Evolutionary conservation across 306 rosid genomes (phyloP), one percentile per base, ranked within the genome.

Genomic region (Aeschynomene evenia): DNA sequence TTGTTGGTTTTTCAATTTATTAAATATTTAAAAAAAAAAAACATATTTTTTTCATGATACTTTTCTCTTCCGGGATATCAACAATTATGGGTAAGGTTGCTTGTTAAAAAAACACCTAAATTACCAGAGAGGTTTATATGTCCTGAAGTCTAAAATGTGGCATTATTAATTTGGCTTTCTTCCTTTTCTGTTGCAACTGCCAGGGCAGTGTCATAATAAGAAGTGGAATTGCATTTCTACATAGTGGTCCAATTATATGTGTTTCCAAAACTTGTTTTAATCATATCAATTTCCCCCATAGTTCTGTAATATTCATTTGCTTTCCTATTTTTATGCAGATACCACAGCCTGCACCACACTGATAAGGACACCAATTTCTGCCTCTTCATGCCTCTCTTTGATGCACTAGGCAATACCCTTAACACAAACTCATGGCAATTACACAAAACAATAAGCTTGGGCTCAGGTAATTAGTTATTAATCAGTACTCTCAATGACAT

Each of bases 341-440:
- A 89, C 84, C 90, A 89, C 73, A 77, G 75, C 61, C 83, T 95
- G 50, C 99, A 95, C 79, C 96, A 82, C 70, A 74, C 89, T 24
- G 87, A 91, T 18, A 86, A 74, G 88, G 84, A 58, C 22, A 65
- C 95, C 71, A 95, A 95, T 68, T 89, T 95, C 88, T 91, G 99
- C 87, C 96, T 95, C 75, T 95, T 91, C 63, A 91, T 95, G 99
- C 99, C 99, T 62, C 83, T 95, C 56, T 95, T 95, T 69, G 97
- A 95, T 45, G 91, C 77, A 3, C 40, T 95, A 2, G 91, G 99
- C 68, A 82, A 83, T 16, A 95, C 97, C 0, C 82, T 87, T 7
- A 77, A 91, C 85, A 48, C 34, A 4, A 85, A 79, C 0, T 87
- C 99, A 21, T 91, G 97, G 99, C 80, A 84, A 72, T 63, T 84